Evolutionary conservation across 2,329 filamentous ascomycete genomes (phyloP).

Genomic region (Ceratocystis papillata): DNA sequence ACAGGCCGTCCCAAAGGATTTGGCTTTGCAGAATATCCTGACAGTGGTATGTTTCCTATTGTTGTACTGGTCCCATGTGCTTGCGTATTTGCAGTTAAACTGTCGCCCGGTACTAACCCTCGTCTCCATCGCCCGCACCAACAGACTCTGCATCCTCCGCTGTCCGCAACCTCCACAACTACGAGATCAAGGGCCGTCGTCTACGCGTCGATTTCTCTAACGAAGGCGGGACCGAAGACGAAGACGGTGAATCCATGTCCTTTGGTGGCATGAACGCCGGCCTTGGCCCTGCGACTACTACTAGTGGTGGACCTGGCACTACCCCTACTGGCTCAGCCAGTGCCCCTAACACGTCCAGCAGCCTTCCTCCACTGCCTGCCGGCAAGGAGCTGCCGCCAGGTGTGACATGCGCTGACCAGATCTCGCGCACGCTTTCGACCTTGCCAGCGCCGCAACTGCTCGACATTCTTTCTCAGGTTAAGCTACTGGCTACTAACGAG

Average conservation of each 20-base stretch:
- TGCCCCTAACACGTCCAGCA: conserved; percentile 35
- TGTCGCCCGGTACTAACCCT: conserved; percentile 4
- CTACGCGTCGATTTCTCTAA: conserved; percentile 93
- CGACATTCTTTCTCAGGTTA: conserved; percentile 91
- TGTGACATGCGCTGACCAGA: conserved; percentile 76
- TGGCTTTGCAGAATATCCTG: conserved; percentile 90
- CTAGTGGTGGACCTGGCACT: conserved; percentile 27
- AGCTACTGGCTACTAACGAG: conserved; percentile 70
- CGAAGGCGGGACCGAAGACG: conserved; percentile 65
- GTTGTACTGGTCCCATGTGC: too few relatives aligned
- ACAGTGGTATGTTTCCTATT: conserved; percentile 52
- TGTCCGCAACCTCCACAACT: conserved; percentile 88
- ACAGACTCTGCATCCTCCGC: conserved; percentile 75
- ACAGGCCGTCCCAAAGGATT: conserved; percentile 93
- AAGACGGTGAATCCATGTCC: conserved; percentile 34
- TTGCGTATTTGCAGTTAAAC: neutral
- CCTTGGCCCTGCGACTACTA: conserved; percentile 29
- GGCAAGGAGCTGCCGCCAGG: conserved; percentile 76
- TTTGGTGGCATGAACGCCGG: conserved; percentile 19
- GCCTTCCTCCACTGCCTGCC: conserved; percentile 67
- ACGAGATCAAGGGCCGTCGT: conserved; percentile 89
- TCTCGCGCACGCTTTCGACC: conserved; percentile 79
- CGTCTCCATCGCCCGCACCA: conserved; percentile 14
- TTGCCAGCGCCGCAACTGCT: conserved; percentile 81
- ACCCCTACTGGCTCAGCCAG: conserved; percentile 31